These are phyloP conservation scores for Miscanthus sacchariflorus DNA, from an alignment of 202 grass and related monocot species.

Conservation along the genomic window DNA sequence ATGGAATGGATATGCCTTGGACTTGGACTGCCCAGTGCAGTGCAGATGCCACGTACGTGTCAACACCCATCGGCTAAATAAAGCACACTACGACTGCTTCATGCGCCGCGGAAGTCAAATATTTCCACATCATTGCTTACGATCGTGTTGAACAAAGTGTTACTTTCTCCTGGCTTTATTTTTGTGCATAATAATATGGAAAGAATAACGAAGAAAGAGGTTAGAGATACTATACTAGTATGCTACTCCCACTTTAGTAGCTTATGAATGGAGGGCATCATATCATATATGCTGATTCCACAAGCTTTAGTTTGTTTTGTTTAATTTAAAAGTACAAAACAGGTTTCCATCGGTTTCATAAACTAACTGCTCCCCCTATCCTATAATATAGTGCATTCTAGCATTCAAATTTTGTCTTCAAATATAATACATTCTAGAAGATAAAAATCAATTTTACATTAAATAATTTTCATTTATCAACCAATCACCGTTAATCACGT, in stretches of 20 bases:
- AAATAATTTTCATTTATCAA: no score
- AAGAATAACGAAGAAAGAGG: no score
- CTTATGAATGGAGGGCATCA: no score
- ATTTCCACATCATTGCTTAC: conserved; percentile 28
- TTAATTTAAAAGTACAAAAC: background rate
- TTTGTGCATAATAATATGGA: no score
- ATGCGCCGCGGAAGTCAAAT: background rate
- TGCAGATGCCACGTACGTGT: background rate
- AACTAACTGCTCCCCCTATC: background rate
- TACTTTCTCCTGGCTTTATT: background rate
- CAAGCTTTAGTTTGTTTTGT: background rate
- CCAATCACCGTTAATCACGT: no score
- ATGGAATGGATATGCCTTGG: conserved; percentile 32
- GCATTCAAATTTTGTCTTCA: no score
- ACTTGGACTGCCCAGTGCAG: background rate
- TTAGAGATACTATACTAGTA: no score
- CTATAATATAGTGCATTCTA: no score
- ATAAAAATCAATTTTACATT: no score
- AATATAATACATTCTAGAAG: no score
- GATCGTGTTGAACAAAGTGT: background rate
- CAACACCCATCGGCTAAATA: background rate
- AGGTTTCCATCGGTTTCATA: background rate
- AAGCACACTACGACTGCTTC: background rate
- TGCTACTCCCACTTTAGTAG: no score
- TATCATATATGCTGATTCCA: no score